Evolutionary conservation across 108 stramenopile genomes (phyloP).

Genomic region (Schizochytrium sp.): DNA sequence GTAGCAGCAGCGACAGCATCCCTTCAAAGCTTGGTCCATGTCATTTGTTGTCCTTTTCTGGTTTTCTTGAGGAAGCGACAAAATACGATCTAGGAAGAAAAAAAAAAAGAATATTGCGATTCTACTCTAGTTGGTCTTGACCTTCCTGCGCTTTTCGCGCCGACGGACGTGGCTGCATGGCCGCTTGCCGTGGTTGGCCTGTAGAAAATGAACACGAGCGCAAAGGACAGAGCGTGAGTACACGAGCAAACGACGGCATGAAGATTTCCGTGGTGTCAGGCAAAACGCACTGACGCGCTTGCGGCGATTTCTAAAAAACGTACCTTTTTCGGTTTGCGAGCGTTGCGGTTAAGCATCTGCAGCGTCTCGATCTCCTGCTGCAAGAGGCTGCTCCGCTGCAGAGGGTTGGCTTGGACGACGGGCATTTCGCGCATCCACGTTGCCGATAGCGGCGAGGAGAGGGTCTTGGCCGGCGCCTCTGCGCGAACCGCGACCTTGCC

Average conservation of each 20-base stretch:
- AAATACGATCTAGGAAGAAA: background rate
- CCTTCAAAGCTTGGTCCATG: background rate
- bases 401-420: no score
- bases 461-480: no score
- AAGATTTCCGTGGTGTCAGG: no score
- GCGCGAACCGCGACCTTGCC: no score
- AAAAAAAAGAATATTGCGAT: background rate
- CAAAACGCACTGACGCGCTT: no score
- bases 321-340: conserved; percentile 2
- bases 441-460: no score
- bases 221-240: no score
- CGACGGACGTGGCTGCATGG: background rate
- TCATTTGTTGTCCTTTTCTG: background rate
- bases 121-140: background rate
- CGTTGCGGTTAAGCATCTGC: conserved; percentile 9
- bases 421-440: no score
- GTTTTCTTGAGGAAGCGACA: background rate
- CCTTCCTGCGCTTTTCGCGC: background rate
- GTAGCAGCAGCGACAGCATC: background rate
- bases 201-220: background rate
- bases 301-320: no score
- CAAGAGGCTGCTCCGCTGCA: no score
- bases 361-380: background rate
- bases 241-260: no score
- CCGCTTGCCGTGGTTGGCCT: conserved; percentile 6